Percentiles rank a stretch among this genome's conserved stretches.
Evolutionary conservation across 2,329 filamentous ascomycete genomes (phyloP).

Genomic region (Elsinoe batatas): DNA sequence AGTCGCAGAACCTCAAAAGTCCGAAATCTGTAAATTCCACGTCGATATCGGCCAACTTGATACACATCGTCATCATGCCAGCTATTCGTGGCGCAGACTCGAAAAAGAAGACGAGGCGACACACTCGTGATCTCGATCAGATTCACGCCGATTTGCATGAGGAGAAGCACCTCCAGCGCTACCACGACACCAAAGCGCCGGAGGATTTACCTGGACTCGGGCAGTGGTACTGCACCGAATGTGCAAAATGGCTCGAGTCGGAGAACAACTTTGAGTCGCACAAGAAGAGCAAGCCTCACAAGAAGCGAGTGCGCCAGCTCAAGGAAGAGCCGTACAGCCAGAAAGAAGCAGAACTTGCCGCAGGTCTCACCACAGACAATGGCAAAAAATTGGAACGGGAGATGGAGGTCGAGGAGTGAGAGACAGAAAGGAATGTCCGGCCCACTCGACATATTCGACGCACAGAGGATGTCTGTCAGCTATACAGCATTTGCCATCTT

Average conservation of each 20-base stretch:
- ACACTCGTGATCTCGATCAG: constrained; percentile 78
- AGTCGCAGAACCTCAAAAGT: constrained; percentile 8
- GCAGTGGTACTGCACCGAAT: constrained; percentile 79
- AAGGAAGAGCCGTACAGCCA: constrained; percentile 79
- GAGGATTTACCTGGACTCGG: constrained; percentile 87
- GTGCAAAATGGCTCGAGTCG: constrained; percentile 92
- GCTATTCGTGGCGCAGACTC: constrained; percentile 41
- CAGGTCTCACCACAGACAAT: constrained; percentile 63
- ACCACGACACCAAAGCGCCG: constrained; percentile 64
- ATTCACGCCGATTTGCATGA: constrained; percentile 72
- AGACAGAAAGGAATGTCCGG: too few relatives aligned
- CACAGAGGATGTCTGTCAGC: too few relatives aligned
- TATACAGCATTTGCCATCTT: too few relatives aligned
- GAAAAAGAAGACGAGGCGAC: constrained; percentile 39
- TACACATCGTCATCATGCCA: constrained; percentile 31
- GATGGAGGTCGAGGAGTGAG: constrained; percentile 21
- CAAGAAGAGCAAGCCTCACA: constrained; percentile 82
- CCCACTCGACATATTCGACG: too few relatives aligned
- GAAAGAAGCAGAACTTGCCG: constrained; percentile 72
- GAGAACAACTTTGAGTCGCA: constrained; percentile 67
- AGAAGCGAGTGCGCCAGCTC: constrained; percentile 76
- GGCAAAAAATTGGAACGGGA: constrained; percentile 30
- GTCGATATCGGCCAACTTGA: constrained; percentile 11
- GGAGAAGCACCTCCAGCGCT: constrained; percentile 68
- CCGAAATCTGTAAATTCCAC: neutral